These are phyloP conservation scores for Spinellus fusiger DNA, from an alignment of 192 early-diverging fungal species.

Conservation along the genomic window DNA sequence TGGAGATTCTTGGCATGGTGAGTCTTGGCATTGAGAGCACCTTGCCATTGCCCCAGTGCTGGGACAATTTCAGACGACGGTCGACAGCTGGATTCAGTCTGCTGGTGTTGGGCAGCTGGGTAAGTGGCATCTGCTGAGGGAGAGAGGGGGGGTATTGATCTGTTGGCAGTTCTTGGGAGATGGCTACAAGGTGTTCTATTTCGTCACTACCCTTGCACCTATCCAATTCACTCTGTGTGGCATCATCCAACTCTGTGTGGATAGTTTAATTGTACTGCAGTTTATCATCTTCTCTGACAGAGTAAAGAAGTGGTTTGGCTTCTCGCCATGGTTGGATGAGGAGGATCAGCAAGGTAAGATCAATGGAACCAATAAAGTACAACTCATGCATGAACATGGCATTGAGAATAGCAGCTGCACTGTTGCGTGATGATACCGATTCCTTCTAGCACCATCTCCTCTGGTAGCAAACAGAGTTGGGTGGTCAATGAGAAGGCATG, in stretches of 20 bases:
- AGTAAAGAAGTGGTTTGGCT: slow-evolving; percentile 4
- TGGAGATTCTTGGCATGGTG: slow-evolving; percentile 32
- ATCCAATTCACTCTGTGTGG: slow-evolving; percentile 52
- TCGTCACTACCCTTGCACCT: slow-evolving; percentile 39
- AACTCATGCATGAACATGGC: too few relatives aligned
- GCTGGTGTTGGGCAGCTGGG: slow-evolving; percentile 29
- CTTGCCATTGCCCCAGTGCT: slow-evolving; percentile 51
- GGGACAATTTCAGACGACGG: slow-evolving; percentile 36
- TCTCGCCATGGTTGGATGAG: not conserved
- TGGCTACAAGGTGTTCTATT: slow-evolving; percentile 52
- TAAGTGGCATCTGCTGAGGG: slow-evolving; percentile 9
- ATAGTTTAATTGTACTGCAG: slow-evolving; percentile 42
- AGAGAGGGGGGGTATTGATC: not conserved
- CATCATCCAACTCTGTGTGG: slow-evolving; percentile 46
- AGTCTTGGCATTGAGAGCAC: slow-evolving; percentile 52
- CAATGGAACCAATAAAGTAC: too few relatives aligned
- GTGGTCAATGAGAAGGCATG: too few relatives aligned
- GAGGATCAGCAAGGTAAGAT: not conserved
- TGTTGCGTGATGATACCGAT: too few relatives aligned
- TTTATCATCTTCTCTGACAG: slow-evolving; percentile 43
- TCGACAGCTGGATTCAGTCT: slow-evolving; percentile 46
- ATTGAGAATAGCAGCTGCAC: too few relatives aligned
- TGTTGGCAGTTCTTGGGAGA: slow-evolving; percentile 46
- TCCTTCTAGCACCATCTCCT: too few relatives aligned
- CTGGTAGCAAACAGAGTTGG: too few relatives aligned